Evolutionary conservation across 495 filamentous ascomycete species (phyloP).

Genomic region (Bathelium albidoporum): DNA sequence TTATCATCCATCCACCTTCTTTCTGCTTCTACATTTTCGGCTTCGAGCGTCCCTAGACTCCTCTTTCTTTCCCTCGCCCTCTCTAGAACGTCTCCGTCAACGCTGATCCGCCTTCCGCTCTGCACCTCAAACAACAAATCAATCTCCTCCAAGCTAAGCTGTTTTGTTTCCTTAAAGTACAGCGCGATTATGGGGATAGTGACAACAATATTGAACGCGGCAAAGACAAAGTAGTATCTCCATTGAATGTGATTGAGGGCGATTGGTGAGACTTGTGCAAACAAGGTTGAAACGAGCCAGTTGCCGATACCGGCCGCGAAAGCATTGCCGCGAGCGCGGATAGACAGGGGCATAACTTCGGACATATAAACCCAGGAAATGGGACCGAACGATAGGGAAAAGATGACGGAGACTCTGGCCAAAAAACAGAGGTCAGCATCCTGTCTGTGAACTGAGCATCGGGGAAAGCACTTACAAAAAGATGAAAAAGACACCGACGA

Average conservation of each 20-base stretch:
- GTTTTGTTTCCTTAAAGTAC: constrained; percentile 47
- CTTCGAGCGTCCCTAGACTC: constrained; percentile 24
- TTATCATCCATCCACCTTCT: neutral
- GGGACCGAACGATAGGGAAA: constrained; percentile 39
- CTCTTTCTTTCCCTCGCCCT: constrained; percentile 31
- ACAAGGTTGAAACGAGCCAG: constrained; percentile 42
- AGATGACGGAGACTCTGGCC: constrained; percentile 34
- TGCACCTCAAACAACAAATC: constrained; percentile 45
- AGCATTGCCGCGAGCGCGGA: constrained; percentile 39
- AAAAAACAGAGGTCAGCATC: neutral
- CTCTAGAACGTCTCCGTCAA: neutral
- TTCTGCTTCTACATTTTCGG: neutral
- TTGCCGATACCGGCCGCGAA: constrained; percentile 40
- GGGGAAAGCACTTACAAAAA: constrained; percentile 21
- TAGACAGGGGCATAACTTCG: constrained; percentile 43
- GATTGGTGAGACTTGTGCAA: constrained; percentile 41
- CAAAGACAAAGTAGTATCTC: constrained; percentile 42
- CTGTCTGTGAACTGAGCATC: neutral
- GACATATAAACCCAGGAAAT: constrained; percentile 42
- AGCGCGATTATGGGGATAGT: constrained; percentile 37
- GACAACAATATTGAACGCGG: constrained; percentile 25
- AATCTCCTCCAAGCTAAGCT: constrained; percentile 46
- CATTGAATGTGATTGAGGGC: constrained; percentile 36
- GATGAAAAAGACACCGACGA: constrained; percentile 41
- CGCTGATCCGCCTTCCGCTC: constrained; percentile 5